phyloP scores from a whole-genome alignment of 1,139 yeast genomes.

The Scheffersomyces titani region DNA sequence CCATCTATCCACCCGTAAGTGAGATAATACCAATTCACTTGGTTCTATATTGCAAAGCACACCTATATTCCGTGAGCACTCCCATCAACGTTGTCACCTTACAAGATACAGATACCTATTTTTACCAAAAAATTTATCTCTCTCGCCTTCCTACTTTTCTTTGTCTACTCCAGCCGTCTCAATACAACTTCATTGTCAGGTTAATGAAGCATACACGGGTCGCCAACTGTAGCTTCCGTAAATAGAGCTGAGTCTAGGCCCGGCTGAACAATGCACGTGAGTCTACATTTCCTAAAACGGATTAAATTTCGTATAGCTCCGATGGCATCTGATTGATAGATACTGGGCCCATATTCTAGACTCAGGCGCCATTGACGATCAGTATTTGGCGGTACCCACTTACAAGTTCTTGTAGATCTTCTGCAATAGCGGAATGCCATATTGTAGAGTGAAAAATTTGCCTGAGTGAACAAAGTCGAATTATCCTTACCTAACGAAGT shows the following conservation, averaged over 20 bases:
- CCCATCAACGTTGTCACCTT: no score
- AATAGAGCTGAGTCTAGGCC: not conserved
- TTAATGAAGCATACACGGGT: not conserved
- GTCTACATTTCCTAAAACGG: not conserved
- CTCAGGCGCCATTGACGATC: not conserved
- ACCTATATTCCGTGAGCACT: no score
- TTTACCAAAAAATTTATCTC: no score
- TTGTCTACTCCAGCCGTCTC: not conserved
- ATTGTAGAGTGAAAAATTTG: not conserved
- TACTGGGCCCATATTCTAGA: not conserved
- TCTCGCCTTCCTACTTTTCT: no score
- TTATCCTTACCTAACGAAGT: no score
- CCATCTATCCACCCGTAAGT: no score
- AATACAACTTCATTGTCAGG: not conserved
- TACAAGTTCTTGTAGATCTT: not conserved
- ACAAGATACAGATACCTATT: no score
- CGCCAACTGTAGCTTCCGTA: not conserved
- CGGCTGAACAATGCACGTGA: not conserved
- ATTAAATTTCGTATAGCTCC: not conserved
- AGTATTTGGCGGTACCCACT: not conserved
- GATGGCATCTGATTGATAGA: not conserved
- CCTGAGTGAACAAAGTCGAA: not conserved
- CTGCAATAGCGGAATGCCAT: not conserved
- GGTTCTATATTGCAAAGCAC: no score
- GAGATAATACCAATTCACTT: no score